Conservation (phyloP, 441 rosid species). For the Raphanus hybrid region DNA sequence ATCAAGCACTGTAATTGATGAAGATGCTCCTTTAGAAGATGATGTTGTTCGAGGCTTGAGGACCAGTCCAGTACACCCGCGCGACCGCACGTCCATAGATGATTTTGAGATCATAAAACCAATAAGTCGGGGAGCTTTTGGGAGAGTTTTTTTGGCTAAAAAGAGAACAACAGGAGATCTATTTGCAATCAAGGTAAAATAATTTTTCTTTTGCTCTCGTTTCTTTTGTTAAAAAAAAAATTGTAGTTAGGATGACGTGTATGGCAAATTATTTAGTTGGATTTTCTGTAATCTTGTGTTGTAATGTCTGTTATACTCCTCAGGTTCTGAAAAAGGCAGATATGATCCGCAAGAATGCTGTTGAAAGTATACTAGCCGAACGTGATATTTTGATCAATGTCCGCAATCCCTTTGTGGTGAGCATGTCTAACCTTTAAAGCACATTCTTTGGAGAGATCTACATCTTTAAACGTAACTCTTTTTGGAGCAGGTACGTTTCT, state of each 20-base stretch:
- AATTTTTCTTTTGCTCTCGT: constrained; percentile 23
- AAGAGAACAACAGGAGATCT: constrained; percentile 99
- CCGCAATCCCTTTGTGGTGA: constrained; percentile 99
- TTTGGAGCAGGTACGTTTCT: constrained; percentile 90
- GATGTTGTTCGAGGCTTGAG: constrained; percentile 95
- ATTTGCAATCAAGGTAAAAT: constrained; percentile 89
- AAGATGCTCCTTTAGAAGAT: constrained; percentile 96
- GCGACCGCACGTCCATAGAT: constrained; percentile 96
- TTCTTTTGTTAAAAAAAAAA: background rate
- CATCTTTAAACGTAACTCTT: constrained; percentile 44
- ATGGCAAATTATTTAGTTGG: constrained; percentile 24
- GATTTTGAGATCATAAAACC: constrained; percentile 99
- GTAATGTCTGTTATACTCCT: constrained; percentile 21
- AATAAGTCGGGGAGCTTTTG: constrained; percentile 99
- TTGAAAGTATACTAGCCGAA: constrained; percentile 98
- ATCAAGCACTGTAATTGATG: constrained; percentile 84
- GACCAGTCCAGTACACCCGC: constrained; percentile 87
- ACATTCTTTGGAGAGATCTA: constrained; percentile 33
- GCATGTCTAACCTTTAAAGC: constrained; percentile 54
- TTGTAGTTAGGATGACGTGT: constrained; percentile 22
- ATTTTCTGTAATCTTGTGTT: constrained; percentile 26
- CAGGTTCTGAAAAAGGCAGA: constrained; percentile 99
- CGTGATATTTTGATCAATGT: constrained; percentile 98
- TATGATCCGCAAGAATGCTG: constrained; percentile 99
- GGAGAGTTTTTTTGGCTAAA: constrained; percentile 96